Conservation (phyloP, 164 flowering plant species). For the Berberis thunbergii region DNA sequence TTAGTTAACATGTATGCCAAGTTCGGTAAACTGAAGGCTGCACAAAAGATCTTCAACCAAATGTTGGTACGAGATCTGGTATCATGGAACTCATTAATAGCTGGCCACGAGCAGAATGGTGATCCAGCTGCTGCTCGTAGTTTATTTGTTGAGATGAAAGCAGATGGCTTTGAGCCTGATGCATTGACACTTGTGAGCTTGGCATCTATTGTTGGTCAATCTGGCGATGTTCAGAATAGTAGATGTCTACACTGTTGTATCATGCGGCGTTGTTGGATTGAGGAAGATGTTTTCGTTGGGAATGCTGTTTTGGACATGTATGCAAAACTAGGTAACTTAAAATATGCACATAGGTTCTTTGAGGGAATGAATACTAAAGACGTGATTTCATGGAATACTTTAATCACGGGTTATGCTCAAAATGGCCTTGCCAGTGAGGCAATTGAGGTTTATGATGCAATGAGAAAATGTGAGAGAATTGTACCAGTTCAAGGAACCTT, state of each 20-base stretch:
- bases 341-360: slow-evolving; percentile 36
- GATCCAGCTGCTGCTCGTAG: slow-evolving; percentile 29
- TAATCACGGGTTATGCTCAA: slow-evolving; percentile 57
- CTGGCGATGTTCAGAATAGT: slow-evolving; percentile 24
- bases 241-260: slow-evolving; percentile 37
- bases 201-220: slow-evolving; percentile 43
- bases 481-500: slow-evolving; percentile 47
- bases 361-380: slow-evolving; percentile 36
- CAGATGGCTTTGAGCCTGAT: slow-evolving; percentile 36
- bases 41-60: slow-evolving; percentile 32
- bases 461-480: slow-evolving; percentile 26
- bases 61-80: slow-evolving; percentile 47
- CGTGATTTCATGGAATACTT: slow-evolving; percentile 55
- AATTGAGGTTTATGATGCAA: slow-evolving; percentile 26
- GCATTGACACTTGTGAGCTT: slow-evolving; percentile 49
- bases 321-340: slow-evolving; percentile 42
- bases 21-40: slow-evolving; percentile 29
- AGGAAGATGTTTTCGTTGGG: slow-evolving; percentile 29
- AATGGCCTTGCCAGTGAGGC: slow-evolving; percentile 63
- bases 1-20: slow-evolving; percentile 60
- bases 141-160: slow-evolving; percentile 35
- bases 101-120: slow-evolving; percentile 54
- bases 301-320: slow-evolving; percentile 69
- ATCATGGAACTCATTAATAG: slow-evolving; percentile 58
- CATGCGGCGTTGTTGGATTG: slow-evolving; percentile 36